Percentiles rank a stretch among this genome's conserved stretches.
These are phyloP conservation scores for Tarenaya hassleriana DNA, from an alignment of 345 rosid genomes.

Conservation along the genomic window DNA sequence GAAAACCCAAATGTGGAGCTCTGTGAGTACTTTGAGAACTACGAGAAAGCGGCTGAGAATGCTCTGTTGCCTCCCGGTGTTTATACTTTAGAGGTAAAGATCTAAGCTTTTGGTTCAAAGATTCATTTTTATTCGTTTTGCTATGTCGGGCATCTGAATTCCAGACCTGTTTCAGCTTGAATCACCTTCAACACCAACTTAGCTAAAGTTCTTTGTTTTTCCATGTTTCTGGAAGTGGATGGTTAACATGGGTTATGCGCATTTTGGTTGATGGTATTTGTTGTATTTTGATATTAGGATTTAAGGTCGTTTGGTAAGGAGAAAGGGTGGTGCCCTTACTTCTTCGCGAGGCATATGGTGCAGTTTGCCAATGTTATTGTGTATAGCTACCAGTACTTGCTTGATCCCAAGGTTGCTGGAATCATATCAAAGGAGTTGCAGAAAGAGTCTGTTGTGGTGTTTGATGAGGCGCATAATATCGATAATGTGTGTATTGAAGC, in stretches of 20 bases:
- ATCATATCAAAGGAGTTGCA: constrained; percentile 96
- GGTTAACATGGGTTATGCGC: not conserved
- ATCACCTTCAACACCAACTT: not conserved
- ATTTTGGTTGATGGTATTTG: constrained; percentile 14
- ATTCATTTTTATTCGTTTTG: not conserved
- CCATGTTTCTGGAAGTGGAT: too few relatives aligned
- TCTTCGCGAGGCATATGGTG: constrained; percentile 89
- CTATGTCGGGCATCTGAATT: not conserved
- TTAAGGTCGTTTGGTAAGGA: constrained; percentile 76
- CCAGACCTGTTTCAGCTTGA: not conserved
- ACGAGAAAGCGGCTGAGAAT: constrained; percentile 71
- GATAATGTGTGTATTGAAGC: constrained; percentile 98
- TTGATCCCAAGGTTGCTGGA: constrained; percentile 97
- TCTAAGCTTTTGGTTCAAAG: not conserved
- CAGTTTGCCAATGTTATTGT: constrained; percentile 90
- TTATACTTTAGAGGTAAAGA: constrained; percentile 74
- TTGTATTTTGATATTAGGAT: constrained; percentile 44
- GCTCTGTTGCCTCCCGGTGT: constrained; percentile 92
- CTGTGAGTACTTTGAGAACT: constrained; percentile 77
- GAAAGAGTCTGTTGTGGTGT: constrained; percentile 88
- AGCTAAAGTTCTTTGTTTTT: not conserved
- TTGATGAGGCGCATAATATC: constrained; percentile 97
- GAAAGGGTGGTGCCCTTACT: constrained; percentile 93
- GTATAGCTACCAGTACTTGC: constrained; percentile 92
- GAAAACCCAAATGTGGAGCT: constrained; percentile 68